Evolutionary conservation across 2,329 filamentous ascomycete species (phyloP), one percentile per base, ranked within the genome.

Genomic region (Trichocomaceae sp.): DNA sequence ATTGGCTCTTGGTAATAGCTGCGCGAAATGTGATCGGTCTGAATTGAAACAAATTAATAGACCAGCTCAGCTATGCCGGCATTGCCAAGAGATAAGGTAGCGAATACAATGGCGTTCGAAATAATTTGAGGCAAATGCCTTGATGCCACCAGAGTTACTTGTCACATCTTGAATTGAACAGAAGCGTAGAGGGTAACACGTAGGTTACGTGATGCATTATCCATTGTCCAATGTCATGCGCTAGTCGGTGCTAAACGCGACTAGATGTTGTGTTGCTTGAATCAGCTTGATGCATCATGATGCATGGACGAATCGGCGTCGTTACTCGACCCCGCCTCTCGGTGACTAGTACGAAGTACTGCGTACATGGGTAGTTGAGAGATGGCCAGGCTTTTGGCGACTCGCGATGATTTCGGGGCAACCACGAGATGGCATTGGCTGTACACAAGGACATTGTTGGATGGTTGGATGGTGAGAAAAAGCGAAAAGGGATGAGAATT

Each of bases 1-100:
- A 31, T 33, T 29, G 50, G 19, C 19, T 26, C 19, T 47, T 26
- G 17, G 42, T 20, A 39, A 46, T 37, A 13, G 41, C 42, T 52
- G 50, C 50, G 47, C 33, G 19, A 35, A 41, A 53, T 53, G 51
- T 53, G 51, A 53, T 39, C 26, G 9, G 45, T 53, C 51, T n/a
- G 8, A 53, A 53, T 41, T 29, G 35, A 53, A 47, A 42, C 51
- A 47, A 29, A 29, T 29, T 8, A 47, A 47, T 23, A 7, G 17
- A 53, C 20, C 50, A 46, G 42, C 7, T 13, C 31, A 22, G 41
- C 8, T 23, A 35, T 47, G n/a, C 29, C 51, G n/a, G 45, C 44
- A 26, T 22, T 19, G 33, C 51, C 51, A 47, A 53, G 44, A 41
- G 44, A 22, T 44, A 41, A 9, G 19, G 22, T 3, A 53, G 33